Percentiles rank a stretch among this genome's conserved stretches.
Conservation (phyloP, 345 rosid species). For the Raphanus sativus region DNA sequence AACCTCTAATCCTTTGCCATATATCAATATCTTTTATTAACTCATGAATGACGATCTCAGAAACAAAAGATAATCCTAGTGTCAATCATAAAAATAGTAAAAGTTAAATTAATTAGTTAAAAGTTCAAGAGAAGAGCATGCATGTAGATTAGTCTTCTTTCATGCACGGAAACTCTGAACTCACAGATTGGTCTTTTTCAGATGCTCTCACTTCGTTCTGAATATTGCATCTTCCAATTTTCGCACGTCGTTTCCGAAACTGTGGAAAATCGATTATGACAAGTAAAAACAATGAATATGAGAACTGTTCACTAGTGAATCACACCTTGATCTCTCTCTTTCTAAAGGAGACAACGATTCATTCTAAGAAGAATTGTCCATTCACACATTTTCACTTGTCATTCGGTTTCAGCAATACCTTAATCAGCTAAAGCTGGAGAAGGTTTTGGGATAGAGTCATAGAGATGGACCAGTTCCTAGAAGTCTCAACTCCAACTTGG, state of each 20-base stretch:
- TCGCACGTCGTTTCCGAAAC: slow-evolving; percentile 21
- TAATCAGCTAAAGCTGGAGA: background rate
- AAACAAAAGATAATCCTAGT: background rate
- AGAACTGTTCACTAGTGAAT: slow-evolving; percentile 8
- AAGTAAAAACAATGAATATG: slow-evolving; percentile 23
- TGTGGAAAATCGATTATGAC: slow-evolving; percentile 21
- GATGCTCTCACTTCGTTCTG: background rate
- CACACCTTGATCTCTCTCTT: background rate
- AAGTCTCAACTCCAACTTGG: background rate
- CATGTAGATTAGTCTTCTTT: background rate
- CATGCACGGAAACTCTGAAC: background rate
- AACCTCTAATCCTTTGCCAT: background rate
- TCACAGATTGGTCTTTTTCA: background rate
- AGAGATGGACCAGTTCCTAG: background rate
- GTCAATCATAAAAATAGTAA: background rate
- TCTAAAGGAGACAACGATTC: slow-evolving; percentile 17
- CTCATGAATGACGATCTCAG: background rate
- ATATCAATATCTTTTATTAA: background rate
- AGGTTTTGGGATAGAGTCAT: background rate
- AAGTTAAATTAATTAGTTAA: background rate
- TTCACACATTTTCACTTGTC: background rate
- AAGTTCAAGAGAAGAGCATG: background rate
- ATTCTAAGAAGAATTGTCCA: slow-evolving; percentile 23
- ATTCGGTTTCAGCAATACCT: background rate
- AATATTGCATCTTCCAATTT: background rate